Conservation (phyloP, 2,329 filamentous ascomycete genomes). For the Aspergillus cejpii region DNA sequence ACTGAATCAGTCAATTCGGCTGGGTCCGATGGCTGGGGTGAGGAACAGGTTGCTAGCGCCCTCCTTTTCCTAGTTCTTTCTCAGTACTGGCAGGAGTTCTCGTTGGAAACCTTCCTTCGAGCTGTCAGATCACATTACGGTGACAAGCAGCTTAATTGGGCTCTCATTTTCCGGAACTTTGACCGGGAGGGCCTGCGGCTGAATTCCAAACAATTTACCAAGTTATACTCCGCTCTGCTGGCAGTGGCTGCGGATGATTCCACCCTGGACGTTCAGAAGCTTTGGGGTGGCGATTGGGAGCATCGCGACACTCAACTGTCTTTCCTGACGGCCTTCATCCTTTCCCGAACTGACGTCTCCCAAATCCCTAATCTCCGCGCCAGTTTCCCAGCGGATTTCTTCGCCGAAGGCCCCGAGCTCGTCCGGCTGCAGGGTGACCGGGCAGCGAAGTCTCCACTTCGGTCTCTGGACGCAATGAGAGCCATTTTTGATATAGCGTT, state of each 20-base stretch:
- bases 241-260: conserved; percentile 59
- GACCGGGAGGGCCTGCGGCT: conserved; percentile 72
- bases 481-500: conserved; percentile 59
- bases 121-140: conserved; percentile 51
- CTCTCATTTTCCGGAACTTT: conserved; percentile 68
- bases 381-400: conserved; percentile 64
- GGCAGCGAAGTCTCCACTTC: conserved; percentile 76
- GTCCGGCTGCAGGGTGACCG: conserved; percentile 55
- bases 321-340: conserved; percentile 84
- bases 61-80: conserved; percentile 64
- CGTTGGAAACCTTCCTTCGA: conserved; percentile 59
- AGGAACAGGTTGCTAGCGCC: conserved; percentile 75
- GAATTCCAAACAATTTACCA: conserved; percentile 71
- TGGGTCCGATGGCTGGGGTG: conserved; percentile 60
- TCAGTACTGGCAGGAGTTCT: conserved; percentile 58
- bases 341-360: conserved; percentile 70
- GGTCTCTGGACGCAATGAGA: conserved; percentile 76
- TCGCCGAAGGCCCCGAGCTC: conserved; percentile 54
- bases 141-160: conserved; percentile 55
- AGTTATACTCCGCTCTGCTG: conserved; percentile 70
- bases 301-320: conserved; percentile 82
- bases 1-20: conserved; percentile 53
- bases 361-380: conserved; percentile 74
- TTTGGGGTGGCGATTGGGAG: conserved; percentile 88
- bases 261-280: conserved; percentile 71